A percentile compares a stretch with the other conserved stretches of the same genome.
phyloP scores from a whole-genome alignment of 495 filamentous ascomycete species.

The Penicillium egyptiacum region DNA sequence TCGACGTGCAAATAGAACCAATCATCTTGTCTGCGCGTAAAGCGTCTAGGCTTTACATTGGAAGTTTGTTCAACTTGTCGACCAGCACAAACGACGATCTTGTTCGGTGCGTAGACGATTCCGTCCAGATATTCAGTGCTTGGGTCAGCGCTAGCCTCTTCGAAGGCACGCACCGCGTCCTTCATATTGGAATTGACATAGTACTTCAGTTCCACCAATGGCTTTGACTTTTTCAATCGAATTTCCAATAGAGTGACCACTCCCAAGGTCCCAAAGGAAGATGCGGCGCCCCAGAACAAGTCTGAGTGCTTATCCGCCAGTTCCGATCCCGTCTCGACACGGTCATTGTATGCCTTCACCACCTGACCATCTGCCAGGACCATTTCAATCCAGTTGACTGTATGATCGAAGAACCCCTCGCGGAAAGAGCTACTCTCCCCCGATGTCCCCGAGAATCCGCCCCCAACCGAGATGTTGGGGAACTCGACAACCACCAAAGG shows the following conservation, averaged over 20 bases:
- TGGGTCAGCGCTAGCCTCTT: conserved; percentile 31
- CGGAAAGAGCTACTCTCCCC: conserved; percentile 57
- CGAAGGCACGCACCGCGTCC: conserved; percentile 42
- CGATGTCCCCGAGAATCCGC: conserved; percentile 55
- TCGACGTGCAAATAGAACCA: conserved; percentile 61
- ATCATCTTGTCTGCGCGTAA: conserved; percentile 51
- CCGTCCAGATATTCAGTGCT: conserved; percentile 57
- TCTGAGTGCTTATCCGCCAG: conserved; percentile 41
- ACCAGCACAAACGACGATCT: conserved; percentile 52
- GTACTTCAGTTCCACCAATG: conserved; percentile 53
- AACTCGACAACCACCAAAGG: conserved; percentile 61
- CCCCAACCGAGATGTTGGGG: conserved; percentile 58
- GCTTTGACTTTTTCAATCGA: conserved; percentile 46
- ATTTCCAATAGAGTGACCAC: conserved; percentile 55
- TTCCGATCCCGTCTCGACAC: not conserved
- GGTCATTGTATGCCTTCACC: conserved; percentile 31
- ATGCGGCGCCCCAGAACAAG: conserved; percentile 54
- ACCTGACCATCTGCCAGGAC: conserved; percentile 54
- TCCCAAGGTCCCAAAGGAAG: conserved; percentile 53
- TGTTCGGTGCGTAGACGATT: conserved; percentile 45
- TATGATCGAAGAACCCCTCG: conserved; percentile 57
- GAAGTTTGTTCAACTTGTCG: conserved; percentile 35
- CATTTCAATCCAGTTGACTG: conserved; percentile 52
- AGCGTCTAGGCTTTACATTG: conserved; percentile 30
- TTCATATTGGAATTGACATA: conserved; percentile 38